phyloP scores from a whole-genome alignment of 2,329 filamentous ascomycete genomes.

The Colletotrichum neosansevieriae region DNA sequence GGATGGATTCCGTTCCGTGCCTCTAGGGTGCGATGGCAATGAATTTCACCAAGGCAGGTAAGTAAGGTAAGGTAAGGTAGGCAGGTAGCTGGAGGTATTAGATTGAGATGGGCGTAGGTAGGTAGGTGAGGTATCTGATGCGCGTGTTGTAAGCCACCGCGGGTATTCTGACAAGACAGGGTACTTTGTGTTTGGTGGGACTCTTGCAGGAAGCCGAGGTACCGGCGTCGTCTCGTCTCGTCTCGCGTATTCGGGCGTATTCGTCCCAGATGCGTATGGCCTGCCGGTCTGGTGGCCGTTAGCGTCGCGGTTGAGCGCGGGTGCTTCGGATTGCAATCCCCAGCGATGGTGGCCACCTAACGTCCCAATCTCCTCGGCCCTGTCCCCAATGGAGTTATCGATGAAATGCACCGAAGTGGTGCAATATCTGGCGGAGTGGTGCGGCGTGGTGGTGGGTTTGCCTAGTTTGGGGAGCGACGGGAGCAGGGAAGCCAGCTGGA shows the following conservation, averaged over 20 bases:
- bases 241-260: conserved; percentile 30
- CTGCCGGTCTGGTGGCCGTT: conserved; percentile 29
- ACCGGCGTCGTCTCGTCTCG: conserved; percentile 1
- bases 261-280: conserved; percentile 33
- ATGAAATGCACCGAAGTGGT: no score
- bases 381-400: no score
- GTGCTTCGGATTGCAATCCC: conserved; percentile 35
- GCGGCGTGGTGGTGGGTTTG: conserved; percentile 25
- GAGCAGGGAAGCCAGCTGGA: conserved; percentile 36
- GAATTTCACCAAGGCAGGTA: background rate
- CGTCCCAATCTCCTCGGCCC: no score
- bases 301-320: conserved; percentile 22
- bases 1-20: no score
- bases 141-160: conserved; percentile 15
- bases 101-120: background rate
- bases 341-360: background rate
- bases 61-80: conserved; percentile 3
- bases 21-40: background rate
- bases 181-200: conserved; percentile 14
- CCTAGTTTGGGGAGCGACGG: conserved; percentile 18
- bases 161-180: conserved; percentile 2
- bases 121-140: conserved; percentile 4
- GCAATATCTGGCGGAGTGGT: conserved; percentile 15
- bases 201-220: background rate
- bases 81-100: background rate